Evolutionary conservation across 208 protist genomes (phyloP), one percentile per base, ranked within the genome.

Genomic region (Leishmania mexicana): DNA sequence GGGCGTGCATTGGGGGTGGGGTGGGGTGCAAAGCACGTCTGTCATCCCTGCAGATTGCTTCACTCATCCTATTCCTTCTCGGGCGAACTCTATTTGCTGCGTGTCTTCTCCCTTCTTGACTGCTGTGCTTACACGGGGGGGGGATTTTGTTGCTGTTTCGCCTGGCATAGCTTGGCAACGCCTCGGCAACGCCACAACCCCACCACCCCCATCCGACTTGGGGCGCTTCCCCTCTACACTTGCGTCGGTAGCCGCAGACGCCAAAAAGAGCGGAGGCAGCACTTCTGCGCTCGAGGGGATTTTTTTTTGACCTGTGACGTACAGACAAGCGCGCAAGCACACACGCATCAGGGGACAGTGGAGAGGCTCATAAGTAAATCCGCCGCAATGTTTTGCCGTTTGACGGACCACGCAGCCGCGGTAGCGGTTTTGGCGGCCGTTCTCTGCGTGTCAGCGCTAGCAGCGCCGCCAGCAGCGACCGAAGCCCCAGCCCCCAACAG

Each of bases 401-500:
- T 15, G 38, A 10, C 65, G 21, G 38, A 2, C 40, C 38, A 24
- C 28, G 40, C 42, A 3, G 68, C 7, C 42, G 3, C 40, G 42
- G 24, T 13, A 7, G n/a, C n/a, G 8, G 0, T 73, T 49, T 45
- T 73, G 40, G 42, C 38, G 3, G 68, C n/a, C 19, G 24, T 51
- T 6, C 17, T 73, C 7, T 45, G 40, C 21, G 24, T 51, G 4
- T 31, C 17, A 10, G 42, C 24, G 21, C 68, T 73, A 17, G 8
- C 42, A 31, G 10, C 42, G 42, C 42, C 15, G 24, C 31, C 40
- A 10, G 42, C 24, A 17, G 21, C 19, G 21, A 2, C 24, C 38
- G 57, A n/a, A 31, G 83, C 49, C 6, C 7, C 78, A 28, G 31
- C 81, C 7, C 49, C n/a, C 62, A 81, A 76, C 31, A 74, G 62